Evolutionary conservation across 2,329 filamentous ascomycete genomes (phyloP), one percentile per base, ranked within the genome.

Genomic region (Colletotrichum echinochloae): DNA sequence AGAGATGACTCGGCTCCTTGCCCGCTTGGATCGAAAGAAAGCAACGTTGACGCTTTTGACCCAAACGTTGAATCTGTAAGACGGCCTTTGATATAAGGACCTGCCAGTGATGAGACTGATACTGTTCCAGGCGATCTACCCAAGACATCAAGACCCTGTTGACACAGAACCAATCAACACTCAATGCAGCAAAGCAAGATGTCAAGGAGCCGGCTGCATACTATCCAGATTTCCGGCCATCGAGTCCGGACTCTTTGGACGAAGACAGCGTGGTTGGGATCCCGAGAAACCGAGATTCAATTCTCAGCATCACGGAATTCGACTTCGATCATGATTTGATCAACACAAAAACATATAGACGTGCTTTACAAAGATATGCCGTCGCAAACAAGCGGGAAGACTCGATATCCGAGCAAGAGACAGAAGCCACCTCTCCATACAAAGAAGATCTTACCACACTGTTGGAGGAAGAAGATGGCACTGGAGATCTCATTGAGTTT

Each of bases 251-350:
- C 6, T 35, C 65, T 3, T 3, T 23, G 20, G 68, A 69, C 5
- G 48, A 65, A 20, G 60, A 51, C n/a, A 28, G 14, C 5, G 35
- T 33, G 46, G 37, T 33, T 12, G 26, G 37, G 0, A 2, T 41
- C 2, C 48, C 39, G 16, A 55, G 59, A 30, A 60, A 70, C 7
- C 60, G 66, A 11, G 69, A 71, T 41, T 71, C 69, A n/a, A 51
- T 71, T 8, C 41, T 71, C 20, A 71, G 69, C 39, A 71, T 60
- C 16, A 71, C 69, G 1, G 69, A 71, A 30, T 71, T 71, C 41
- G 65, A 69, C 41, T 71, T 71, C 37, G 69, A 71, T 4, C 56
- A 28, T 33, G 69, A 71, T 48, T 28, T 71, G 39, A 71, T 71
- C 30, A 70, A 71, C 49, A 71, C 69, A 0, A 52, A 46, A 6